Conservation (phyloP, 2,329 filamentous ascomycete species). For the Penicillium griseofulvum region DNA sequence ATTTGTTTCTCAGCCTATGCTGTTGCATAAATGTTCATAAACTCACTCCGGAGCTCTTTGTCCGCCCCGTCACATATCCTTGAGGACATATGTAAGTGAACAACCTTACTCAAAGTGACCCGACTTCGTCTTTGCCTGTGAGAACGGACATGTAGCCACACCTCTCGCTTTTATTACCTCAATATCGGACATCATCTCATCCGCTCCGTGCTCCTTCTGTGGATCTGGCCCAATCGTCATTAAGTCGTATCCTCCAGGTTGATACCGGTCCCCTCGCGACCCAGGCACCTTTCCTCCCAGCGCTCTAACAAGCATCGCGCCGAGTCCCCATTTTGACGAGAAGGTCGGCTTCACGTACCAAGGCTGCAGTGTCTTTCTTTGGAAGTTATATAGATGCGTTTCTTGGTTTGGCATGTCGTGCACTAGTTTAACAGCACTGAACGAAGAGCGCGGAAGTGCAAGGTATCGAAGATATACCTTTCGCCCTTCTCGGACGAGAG, state of each 20-base stretch:
- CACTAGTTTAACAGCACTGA: neutral
- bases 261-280: constrained; percentile 9
- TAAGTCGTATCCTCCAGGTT: constrained; percentile 18
- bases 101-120: constrained; percentile 28
- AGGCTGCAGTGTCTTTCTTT: constrained; percentile 19
- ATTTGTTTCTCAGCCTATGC: neutral
- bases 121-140: constrained; percentile 10
- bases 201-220: constrained; percentile 14
- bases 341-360: constrained; percentile 29
- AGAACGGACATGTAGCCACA: constrained; percentile 16
- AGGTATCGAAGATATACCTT: constrained; percentile 7
- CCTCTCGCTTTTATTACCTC: constrained; percentile 14
- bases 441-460: constrained; percentile 4
- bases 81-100: no score
- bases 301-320: constrained; percentile 16
- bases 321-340: constrained; percentile 18
- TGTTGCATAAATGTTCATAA: neutral
- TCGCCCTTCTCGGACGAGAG: neutral
- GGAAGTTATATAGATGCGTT: constrained; percentile 13
- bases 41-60: no score
- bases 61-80: no score
- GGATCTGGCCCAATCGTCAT: constrained; percentile 19
- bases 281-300: constrained; percentile 22
- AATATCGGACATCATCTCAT: constrained; percentile 16
- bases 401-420: constrained; percentile 8